Conservation (phyloP, 2,329 filamentous ascomycete genomes). For the Macrophomina phaseolina region DNA sequence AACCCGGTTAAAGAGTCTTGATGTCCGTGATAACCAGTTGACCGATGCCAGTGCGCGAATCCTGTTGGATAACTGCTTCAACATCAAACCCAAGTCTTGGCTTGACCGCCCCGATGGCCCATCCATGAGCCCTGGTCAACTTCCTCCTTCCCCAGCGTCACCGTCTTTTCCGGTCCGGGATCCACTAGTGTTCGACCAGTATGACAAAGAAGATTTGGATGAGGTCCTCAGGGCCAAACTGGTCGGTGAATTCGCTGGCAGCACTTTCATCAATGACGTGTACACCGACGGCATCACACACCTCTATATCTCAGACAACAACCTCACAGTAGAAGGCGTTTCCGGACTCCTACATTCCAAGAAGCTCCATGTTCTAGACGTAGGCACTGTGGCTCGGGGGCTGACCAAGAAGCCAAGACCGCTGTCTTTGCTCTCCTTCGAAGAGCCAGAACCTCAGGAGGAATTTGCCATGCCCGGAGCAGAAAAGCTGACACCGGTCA, state of each 20-base stretch:
- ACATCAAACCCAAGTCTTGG: conserved; percentile 30
- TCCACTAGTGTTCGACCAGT: conserved; percentile 13
- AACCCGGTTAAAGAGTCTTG: conserved; percentile 60
- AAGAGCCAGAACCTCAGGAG: conserved; percentile 27
- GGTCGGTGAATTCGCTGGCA: conserved; percentile 53
- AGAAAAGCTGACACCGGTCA: conserved; percentile 60
- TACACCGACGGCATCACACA: conserved; percentile 64
- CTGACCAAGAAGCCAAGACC: conserved; percentile 30
- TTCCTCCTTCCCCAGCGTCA: conserved; percentile 15
- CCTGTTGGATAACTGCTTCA: conserved; percentile 60
- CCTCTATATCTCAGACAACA: conserved; percentile 63
- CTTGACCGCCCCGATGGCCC: conserved; percentile 28
- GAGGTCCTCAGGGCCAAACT: conserved; percentile 52
- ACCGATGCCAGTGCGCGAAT: conserved; percentile 61
- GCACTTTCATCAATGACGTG: conserved; percentile 62
- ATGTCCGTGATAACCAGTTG: conserved; percentile 62
- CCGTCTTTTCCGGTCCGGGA: conserved; percentile 35
- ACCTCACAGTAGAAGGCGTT: conserved; percentile 61
- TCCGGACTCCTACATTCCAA: conserved; percentile 58
- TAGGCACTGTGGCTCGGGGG: conserved; percentile 53
- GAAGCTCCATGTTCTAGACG: conserved; percentile 61
- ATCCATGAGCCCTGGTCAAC: background rate
- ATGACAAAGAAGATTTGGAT: conserved; percentile 55
- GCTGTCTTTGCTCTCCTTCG: conserved; percentile 23
- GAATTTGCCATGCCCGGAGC: conserved; percentile 51